Base-by-base conservation (phyloP, 108 stramenopile species). In the Mediolabrus comicus region DNA sequence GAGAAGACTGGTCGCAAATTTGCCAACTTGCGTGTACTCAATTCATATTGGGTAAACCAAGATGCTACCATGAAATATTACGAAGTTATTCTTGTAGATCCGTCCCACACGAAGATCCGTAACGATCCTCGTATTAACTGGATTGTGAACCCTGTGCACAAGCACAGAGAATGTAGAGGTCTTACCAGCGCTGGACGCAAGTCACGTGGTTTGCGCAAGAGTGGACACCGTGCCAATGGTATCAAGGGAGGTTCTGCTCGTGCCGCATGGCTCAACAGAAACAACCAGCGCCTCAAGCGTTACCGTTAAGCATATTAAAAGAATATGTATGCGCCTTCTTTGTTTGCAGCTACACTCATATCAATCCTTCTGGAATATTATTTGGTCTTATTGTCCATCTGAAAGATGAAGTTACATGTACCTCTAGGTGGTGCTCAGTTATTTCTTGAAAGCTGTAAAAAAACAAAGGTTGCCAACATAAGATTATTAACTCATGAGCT, bases 31-130 rank as follows among this genome's bases (percentile, higher is more conserved):
- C 94, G 98, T 62, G 99, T 99, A 10, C 86, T 99, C 46, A 99
- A 99, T 95, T 98, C 97, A 7, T 99, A 99, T 88, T 99, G 99
- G 99, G 84, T 99, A 79, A 99, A 99, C 87, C 96, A 98, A 81
- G 99, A 99, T 77, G 97, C 99, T 65, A 99, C 99, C 79, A 98
- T 97, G 97, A 99, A 99, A 83, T 99, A 99, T 86, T 99, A 97
- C 84, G 99, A 99, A 92, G 82, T 98, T 66, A 99, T 99, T 87
- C 59, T 96, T 52, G 97, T 98, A 75, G 99, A 99, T 86, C 98
- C 99, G 32, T 56, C 78, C 67, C 98, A 99, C 84, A 59, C 62
- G 54, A 96, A 91, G 80, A 97, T 99, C 90, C 94, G 98, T 71
- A 97, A 97, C 79, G 99, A 99, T 68, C 87, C 99, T 33, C 96